Evolutionary conservation across 1,284 basidiomycete species (phyloP).

Genomic region (Thelephora terrestris): DNA sequence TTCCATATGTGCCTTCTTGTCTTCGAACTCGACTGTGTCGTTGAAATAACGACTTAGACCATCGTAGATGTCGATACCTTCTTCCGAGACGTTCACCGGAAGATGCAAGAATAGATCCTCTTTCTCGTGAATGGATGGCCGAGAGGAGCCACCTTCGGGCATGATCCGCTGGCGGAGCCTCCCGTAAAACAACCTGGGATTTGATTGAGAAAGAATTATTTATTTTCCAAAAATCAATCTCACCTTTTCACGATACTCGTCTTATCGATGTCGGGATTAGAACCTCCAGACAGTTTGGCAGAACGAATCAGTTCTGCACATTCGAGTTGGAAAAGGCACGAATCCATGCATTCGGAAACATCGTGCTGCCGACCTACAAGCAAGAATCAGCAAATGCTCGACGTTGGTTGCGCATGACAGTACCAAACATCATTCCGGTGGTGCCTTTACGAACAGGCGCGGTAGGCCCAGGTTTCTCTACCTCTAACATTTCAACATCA

Average conservation of each 20-base stretch:
- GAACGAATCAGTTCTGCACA: conserved; percentile 56
- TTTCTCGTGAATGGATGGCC: conserved; percentile 66
- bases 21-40: conserved; percentile 83
- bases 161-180: conserved; percentile 70
- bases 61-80: conserved; percentile 86
- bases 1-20: conserved; percentile 80
- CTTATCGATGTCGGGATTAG: conserved; percentile 44
- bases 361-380: conserved; percentile 89
- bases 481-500: conserved; percentile 37
- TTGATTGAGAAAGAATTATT: neutral
- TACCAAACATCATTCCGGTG: conserved; percentile 88
- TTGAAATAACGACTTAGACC: conserved; percentile 90
- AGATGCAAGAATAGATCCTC: conserved; percentile 91
- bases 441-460: conserved; percentile 36
- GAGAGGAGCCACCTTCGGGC: conserved; percentile 34
- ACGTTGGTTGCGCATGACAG: neutral
- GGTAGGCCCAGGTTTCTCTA: conserved; percentile 11
- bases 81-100: conserved; percentile 87
- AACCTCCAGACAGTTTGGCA: neutral
- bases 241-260: conserved; percentile 78
- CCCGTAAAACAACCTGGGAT: conserved; percentile 75
- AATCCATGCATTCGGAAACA: conserved; percentile 97
- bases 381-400: conserved; percentile 2
- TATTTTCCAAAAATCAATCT: conserved; percentile 7
- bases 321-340: conserved; percentile 98